Evolutionary conservation across 2,329 filamentous ascomycete species (phyloP).

Genomic region (Trichoderma asperellum): DNA sequence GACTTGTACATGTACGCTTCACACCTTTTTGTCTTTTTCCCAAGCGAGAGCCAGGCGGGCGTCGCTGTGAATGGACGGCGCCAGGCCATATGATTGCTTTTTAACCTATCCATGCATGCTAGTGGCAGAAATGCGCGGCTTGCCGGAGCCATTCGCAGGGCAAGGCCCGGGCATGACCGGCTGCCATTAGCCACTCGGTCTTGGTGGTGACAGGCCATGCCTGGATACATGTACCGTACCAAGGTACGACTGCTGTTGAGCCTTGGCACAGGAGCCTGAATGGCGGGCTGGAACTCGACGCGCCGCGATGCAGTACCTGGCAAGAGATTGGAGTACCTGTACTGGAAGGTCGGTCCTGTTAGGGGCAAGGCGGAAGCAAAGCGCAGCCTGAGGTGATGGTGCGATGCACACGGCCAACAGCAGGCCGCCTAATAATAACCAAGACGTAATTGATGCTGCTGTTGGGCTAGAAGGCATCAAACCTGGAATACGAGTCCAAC

Average conservation of each 20-base stretch:
- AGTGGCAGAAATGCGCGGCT: slow-evolving; percentile 17
- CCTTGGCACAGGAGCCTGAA: neutral
- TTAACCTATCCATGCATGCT: slow-evolving; percentile 5
- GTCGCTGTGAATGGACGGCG: slow-evolving; percentile 22
- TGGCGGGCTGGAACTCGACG: neutral
- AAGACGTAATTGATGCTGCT: neutral
- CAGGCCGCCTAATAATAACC: neutral
- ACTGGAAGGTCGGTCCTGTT: neutral
- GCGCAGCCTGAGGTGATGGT: neutral
- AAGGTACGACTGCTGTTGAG: neutral
- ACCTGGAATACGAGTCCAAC: neutral
- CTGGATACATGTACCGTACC: too few relatives aligned
- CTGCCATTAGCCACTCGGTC: neutral
- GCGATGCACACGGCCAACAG: neutral
- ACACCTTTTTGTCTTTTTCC: slow-evolving; percentile 20
- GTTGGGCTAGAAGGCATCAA: neutral
- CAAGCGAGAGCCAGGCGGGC: slow-evolving; percentile 10
- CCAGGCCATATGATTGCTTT: slow-evolving; percentile 24
- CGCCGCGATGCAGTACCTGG: neutral
- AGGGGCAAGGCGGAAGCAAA: neutral
- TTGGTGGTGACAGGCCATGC: neutral
- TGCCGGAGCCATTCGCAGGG: slow-evolving; percentile 14
- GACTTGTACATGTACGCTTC: neutral
- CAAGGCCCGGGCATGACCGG: slow-evolving; percentile 20
- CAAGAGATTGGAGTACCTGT: neutral